Conservation (phyloP, 306 rosid species). For the Pterocarpus santalinus region DNA sequence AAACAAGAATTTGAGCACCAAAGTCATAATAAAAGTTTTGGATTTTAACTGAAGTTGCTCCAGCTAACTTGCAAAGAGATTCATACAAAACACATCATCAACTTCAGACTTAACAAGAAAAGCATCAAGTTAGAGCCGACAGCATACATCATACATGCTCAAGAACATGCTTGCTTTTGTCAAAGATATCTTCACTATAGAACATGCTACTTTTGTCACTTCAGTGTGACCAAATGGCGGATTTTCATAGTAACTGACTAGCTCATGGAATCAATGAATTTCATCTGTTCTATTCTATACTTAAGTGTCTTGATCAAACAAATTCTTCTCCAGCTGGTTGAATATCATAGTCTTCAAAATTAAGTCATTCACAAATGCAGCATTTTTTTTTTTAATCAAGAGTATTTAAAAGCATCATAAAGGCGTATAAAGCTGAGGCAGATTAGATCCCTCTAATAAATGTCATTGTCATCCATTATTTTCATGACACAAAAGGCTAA, state of each 20-base stretch:
- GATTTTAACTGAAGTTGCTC: constrained; percentile 38
- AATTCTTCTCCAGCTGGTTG: constrained; percentile 33
- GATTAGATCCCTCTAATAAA: constrained; percentile 29
- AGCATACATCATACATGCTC: constrained; percentile 8
- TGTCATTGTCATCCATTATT: constrained; percentile 34
- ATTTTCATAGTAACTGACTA: constrained; percentile 8
- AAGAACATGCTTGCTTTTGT: constrained; percentile 32
- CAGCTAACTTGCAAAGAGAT: constrained; percentile 42
- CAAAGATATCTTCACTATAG: constrained; percentile 35
- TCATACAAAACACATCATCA: constrained; percentile 35
- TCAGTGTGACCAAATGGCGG: constrained; percentile 6
- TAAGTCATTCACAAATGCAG: constrained; percentile 41
- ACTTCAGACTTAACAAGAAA: constrained; percentile 35
- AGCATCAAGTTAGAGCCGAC: constrained; percentile 35
- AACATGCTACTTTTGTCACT: constrained; percentile 25
- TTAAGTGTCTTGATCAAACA: constrained; percentile 14
- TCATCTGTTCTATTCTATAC: not conserved
- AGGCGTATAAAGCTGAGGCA: constrained; percentile 30
- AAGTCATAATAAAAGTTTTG: constrained; percentile 18
- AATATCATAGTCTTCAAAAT: constrained; percentile 24
- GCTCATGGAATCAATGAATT: constrained; percentile 23
- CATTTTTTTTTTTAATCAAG: constrained; percentile 5
- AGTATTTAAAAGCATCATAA: constrained; percentile 43
- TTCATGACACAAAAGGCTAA: constrained; percentile 28
- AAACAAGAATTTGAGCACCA: constrained; percentile 47